Percentiles rank a stretch among this genome's conserved stretches.
phyloP scores from a whole-genome alignment of 495 filamentous ascomycete species.

The Ascodesmis nigricans region DNA sequence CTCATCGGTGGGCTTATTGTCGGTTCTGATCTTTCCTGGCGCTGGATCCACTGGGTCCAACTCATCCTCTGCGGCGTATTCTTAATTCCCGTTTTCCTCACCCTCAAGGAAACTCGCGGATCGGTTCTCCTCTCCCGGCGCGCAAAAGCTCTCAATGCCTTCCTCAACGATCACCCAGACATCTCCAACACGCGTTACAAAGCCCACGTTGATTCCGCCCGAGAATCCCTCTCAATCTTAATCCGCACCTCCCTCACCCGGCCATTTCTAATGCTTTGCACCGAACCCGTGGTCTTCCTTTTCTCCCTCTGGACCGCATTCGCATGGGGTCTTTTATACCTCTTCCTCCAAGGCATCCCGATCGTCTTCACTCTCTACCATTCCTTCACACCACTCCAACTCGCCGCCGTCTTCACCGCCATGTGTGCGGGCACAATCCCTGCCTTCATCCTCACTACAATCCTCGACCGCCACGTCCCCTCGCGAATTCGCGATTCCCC shows the following conservation, averaged over 20 bases:
- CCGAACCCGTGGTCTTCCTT: constrained; percentile 85
- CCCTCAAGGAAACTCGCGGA: constrained; percentile 68
- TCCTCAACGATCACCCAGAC: constrained; percentile 56
- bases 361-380: constrained; percentile 53
- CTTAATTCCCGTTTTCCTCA: constrained; percentile 37
- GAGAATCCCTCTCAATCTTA: constrained; percentile 42
- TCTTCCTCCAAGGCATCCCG: constrained; percentile 36
- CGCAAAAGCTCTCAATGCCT: constrained; percentile 48
- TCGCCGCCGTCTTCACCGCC: constrained; percentile 51
- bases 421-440: constrained; percentile 47
- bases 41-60: constrained; percentile 81
- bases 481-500: constrained; percentile 30
- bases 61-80: constrained; percentile 44
- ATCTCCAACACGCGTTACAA: no score
- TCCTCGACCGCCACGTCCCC: constrained; percentile 13
- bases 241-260: constrained; percentile 54
- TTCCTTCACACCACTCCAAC: constrained; percentile 42
- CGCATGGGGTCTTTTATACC: constrained; percentile 73
- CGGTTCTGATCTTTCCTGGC: constrained; percentile 43
- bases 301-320: constrained; percentile 85
- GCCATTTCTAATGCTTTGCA: constrained; percentile 68
- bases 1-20: constrained; percentile 50
- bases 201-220: no score
- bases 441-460: constrained; percentile 47
- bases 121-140: constrained; percentile 62